Conservation (phyloP, 2,329 filamentous ascomycete genomes). For the Lasiodiplodia gonubiensis region DNA sequence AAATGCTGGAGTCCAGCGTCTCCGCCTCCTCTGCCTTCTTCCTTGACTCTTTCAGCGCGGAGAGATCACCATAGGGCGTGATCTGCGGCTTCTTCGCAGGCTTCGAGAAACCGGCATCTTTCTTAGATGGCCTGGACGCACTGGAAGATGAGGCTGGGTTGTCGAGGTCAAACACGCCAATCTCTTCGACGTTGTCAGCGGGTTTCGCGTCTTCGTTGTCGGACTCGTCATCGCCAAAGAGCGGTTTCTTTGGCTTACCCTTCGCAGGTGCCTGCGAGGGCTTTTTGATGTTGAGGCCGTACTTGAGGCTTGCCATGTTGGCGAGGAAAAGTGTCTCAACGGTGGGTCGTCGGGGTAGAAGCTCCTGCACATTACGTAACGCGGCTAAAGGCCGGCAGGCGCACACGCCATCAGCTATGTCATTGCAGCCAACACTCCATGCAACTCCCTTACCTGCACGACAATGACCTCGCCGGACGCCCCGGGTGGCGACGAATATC, state of each 20-base stretch:
- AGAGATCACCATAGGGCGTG: slow-evolving; percentile 65
- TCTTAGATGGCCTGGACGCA: slow-evolving; percentile 38
- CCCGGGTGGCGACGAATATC: slow-evolving; percentile 34
- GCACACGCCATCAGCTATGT: slow-evolving; percentile 6
- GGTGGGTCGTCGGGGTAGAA: background rate
- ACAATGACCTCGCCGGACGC: slow-evolving; percentile 11
- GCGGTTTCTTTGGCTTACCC: slow-evolving; percentile 36
- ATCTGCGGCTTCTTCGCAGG: slow-evolving; percentile 43
- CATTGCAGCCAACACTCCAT: background rate
- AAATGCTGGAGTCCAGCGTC: slow-evolving; percentile 73
- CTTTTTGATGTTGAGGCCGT: slow-evolving; percentile 66
- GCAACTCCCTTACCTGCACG: slow-evolving; percentile 2
- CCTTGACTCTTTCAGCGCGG: slow-evolving; percentile 66
- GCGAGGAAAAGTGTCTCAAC: background rate
- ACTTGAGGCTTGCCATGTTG: slow-evolving; percentile 51
- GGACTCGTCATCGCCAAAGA: slow-evolving; percentile 63
- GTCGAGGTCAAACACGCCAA: slow-evolving; percentile 60
- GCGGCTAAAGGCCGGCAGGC: slow-evolving; percentile 10
- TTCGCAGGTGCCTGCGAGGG: slow-evolving; percentile 48
- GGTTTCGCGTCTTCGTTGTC: slow-evolving; percentile 57
- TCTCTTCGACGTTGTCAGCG: slow-evolving; percentile 55
- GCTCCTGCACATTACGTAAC: slow-evolving; percentile 6
- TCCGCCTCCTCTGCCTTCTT: slow-evolving; percentile 69
- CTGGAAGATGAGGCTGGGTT: slow-evolving; percentile 38
- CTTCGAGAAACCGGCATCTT: slow-evolving; percentile 38